A percentile compares a stretch with the other conserved stretches of the same genome.
These are phyloP conservation scores for Gliomastix tumulicola DNA, from an alignment of 2,329 filamentous ascomycete genomes.

Conservation along the genomic window DNA sequence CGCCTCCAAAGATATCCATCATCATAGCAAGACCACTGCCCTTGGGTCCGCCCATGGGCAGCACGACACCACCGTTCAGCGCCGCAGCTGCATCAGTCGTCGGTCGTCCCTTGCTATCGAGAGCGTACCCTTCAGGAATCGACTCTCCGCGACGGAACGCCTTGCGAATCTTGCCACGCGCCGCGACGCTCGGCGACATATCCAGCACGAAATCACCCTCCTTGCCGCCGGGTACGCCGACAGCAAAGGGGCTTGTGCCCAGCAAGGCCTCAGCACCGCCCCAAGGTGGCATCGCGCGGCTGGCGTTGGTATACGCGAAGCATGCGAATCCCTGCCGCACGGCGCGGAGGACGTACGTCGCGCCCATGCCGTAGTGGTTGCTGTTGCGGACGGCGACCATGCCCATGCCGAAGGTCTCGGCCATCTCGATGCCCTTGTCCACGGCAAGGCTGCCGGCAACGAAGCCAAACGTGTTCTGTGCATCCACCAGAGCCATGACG, in stretches of 20 bases:
- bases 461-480: slow-evolving; percentile 18
- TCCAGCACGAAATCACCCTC: slow-evolving; percentile 45
- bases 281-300: slow-evolving; percentile 21
- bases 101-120: slow-evolving; percentile 56
- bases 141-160: slow-evolving; percentile 52
- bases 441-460: slow-evolving; percentile 11
- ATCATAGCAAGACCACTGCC: slow-evolving; percentile 64
- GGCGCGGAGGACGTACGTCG: slow-evolving; percentile 14
- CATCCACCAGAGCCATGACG: slow-evolving; percentile 17
- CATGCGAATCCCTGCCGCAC: slow-evolving; percentile 9
- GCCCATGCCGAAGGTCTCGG: slow-evolving; percentile 12
- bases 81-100: slow-evolving; percentile 61
- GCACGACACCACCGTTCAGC: slow-evolving; percentile 64
- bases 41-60: slow-evolving; percentile 73
- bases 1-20: slow-evolving; percentile 76
- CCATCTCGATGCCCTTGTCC: slow-evolving; percentile 11
- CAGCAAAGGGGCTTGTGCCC: slow-evolving; percentile 28
- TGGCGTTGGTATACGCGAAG: slow-evolving; percentile 25
- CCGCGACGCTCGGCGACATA: slow-evolving; percentile 57
- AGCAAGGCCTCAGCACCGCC: slow-evolving; percentile 19
- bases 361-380: slow-evolving; percentile 19
- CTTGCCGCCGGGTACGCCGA: slow-evolving; percentile 49
- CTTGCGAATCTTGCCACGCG: slow-evolving; percentile 58
- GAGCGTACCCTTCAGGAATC: slow-evolving; percentile 59
- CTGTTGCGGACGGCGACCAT: slow-evolving; percentile 13